Conservation (phyloP, 2,329 filamentous ascomycete genomes). For the Aspergillus chevalieri region DNA sequence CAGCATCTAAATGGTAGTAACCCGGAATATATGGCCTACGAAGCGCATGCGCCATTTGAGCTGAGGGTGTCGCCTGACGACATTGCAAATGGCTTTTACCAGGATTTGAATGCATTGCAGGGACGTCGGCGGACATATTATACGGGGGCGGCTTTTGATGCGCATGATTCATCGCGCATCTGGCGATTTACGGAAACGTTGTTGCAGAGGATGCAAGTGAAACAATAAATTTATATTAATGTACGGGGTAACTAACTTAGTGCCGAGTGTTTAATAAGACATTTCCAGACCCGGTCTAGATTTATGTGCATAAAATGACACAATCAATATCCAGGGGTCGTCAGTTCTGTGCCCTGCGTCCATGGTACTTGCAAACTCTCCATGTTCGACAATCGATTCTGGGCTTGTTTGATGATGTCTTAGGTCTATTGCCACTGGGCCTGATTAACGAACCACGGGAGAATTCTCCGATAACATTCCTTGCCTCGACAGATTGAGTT, state of each 20-base stretch:
- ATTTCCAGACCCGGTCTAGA: neutral
- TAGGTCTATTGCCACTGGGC: neutral
- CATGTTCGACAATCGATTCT: neutral
- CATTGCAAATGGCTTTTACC: conserved; percentile 31
- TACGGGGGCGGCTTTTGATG: conserved; percentile 25
- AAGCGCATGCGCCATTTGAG: conserved; percentile 21
- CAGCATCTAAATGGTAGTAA: conserved; percentile 1
- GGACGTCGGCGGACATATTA: conserved; percentile 34
- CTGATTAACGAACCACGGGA: neutral
- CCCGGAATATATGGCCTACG: conserved; percentile 10
- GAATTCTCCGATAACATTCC: neutral
- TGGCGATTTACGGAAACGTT: conserved; percentile 1
- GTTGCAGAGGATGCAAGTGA: neutral
- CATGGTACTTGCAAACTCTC: neutral
- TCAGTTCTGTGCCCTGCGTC: neutral
- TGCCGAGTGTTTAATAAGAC: neutral
- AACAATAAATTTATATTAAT: neutral
- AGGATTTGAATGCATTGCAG: conserved; percentile 34
- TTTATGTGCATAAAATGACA: no score
- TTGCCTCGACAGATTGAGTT: neutral
- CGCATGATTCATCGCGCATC: conserved; percentile 5
- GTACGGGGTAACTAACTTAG: no score
- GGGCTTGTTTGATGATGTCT: neutral
- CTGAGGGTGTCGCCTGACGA: conserved; percentile 23
- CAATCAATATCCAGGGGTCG: no score